Percentiles rank a stretch among this genome's conserved stretches.
phyloP scores from a whole-genome alignment of 345 rosid genomes.

The Geranium brycei region DNA sequence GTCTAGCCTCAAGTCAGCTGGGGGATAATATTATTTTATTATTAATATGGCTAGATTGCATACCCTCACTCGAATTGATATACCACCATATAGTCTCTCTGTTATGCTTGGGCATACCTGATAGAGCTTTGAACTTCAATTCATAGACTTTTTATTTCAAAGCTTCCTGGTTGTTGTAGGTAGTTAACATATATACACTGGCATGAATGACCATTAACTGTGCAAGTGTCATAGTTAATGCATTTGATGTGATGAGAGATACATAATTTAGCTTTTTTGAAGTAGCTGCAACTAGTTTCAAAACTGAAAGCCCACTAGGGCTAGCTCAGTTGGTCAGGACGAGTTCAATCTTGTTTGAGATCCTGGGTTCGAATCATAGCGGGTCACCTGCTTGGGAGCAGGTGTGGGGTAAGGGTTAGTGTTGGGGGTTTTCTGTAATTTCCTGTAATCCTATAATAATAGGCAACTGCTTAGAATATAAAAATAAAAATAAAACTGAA shows the following conservation, averaged over 20 bases:
- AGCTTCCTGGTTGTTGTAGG: neutral
- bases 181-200: neutral
- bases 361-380: no score
- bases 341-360: no score
- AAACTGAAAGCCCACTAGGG: no score
- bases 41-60: neutral
- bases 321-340: no score
- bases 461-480: no score
- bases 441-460: no score
- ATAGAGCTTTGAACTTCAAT: neutral
- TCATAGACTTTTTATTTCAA: neutral
- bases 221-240: neutral
- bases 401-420: no score
- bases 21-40: neutral
- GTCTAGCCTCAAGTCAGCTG: neutral
- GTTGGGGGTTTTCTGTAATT: no score
- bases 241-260: neutral
- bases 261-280: neutral
- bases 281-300: neutral
- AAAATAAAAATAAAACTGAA: neutral
- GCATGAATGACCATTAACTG: neutral
- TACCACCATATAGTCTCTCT: no score
- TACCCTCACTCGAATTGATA: neutral
- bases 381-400: no score
- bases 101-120: no score